These are phyloP conservation scores for Coemansia sp. DNA, from an alignment of 192 early-diverging fungal species.

Conservation along the genomic window DNA sequence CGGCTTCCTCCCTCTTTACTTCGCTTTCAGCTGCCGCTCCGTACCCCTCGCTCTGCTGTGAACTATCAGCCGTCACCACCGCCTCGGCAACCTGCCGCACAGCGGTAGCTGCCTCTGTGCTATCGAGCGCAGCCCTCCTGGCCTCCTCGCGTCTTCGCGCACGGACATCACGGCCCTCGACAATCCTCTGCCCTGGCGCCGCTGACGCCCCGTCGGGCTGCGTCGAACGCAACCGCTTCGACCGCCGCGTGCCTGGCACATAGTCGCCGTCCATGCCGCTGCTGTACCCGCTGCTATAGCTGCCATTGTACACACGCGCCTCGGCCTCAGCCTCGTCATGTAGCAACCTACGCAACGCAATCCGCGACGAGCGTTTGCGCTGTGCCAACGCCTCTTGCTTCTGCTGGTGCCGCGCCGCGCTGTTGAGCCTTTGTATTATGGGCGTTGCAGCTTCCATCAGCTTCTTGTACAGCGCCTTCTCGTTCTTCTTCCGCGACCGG, in stretches of 20 bases:
- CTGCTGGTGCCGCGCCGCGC: slow-evolving; percentile 6
- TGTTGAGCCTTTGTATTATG: slow-evolving; percentile 4
- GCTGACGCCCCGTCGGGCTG: background rate
- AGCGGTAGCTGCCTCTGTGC: background rate
- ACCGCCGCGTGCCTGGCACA: slow-evolving; percentile 6
- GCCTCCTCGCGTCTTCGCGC: slow-evolving; percentile 25
- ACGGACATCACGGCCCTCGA: slow-evolving; percentile 12
- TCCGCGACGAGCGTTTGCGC: slow-evolving; percentile 25
- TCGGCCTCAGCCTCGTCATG: slow-evolving; percentile 3
- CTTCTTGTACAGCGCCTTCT: slow-evolving; percentile 6
- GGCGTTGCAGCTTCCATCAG: background rate
- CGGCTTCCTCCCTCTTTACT: background rate
- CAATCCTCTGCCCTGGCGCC: background rate
- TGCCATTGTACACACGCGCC: background rate
- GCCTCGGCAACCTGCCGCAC: slow-evolving; percentile 8
- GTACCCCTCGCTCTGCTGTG: background rate
- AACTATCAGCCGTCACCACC: background rate
- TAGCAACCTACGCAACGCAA: slow-evolving; percentile 10
- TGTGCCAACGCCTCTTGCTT: slow-evolving; percentile 8
- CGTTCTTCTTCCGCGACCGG: slow-evolving; percentile 13
- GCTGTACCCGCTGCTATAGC: slow-evolving; percentile 10
- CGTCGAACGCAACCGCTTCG: slow-evolving; percentile 17
- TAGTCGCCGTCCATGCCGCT: slow-evolving; percentile 10
- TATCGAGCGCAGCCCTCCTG: slow-evolving; percentile 6
- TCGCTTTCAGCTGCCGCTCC: background rate